phyloP scores from a whole-genome alignment of 495 filamentous ascomycete species.

The Penicillium bovifimosum region DNA sequence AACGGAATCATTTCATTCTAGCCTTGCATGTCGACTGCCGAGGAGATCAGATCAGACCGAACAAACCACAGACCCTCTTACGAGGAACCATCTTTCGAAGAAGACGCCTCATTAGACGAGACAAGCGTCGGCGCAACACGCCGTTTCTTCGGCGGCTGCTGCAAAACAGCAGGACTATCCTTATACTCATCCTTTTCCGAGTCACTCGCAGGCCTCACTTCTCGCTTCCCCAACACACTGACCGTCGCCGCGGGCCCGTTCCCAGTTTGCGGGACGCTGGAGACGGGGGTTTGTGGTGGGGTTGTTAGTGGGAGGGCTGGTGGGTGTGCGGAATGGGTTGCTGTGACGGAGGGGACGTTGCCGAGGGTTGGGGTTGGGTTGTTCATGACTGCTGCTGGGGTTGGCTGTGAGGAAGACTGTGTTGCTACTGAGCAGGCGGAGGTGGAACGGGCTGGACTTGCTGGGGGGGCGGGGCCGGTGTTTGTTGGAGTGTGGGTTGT shows the following conservation, averaged over 20 bases:
- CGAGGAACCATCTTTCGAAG: slow-evolving; percentile 17
- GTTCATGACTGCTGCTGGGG: slow-evolving; percentile 47
- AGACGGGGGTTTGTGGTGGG: slow-evolving; percentile 72
- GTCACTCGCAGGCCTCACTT: slow-evolving; percentile 39
- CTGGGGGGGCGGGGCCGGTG: slow-evolving; percentile 44
- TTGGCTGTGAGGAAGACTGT: slow-evolving; percentile 36
- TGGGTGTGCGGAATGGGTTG: slow-evolving; percentile 54
- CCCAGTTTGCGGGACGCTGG: slow-evolving; percentile 37
- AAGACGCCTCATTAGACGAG: slow-evolving; percentile 22
- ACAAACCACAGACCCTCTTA: not conserved
- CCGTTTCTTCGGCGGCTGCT: slow-evolving; percentile 60
- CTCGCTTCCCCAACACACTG: slow-evolving; percentile 53
- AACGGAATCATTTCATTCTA: not conserved
- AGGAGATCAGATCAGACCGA: not conserved
- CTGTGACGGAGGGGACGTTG: slow-evolving; percentile 67
- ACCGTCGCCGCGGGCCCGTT: slow-evolving; percentile 33
- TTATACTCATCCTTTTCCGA: slow-evolving; percentile 57
- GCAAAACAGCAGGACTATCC: slow-evolving; percentile 33
- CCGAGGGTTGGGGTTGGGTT: slow-evolving; percentile 75
- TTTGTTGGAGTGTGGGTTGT: slow-evolving; percentile 39
- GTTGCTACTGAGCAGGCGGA: slow-evolving; percentile 83
- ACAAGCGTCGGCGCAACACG: slow-evolving; percentile 74
- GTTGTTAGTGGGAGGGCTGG: slow-evolving; percentile 61
- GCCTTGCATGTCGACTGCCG: not conserved
- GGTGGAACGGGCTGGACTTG: slow-evolving; percentile 75